Evolutionary conservation across 2,329 filamentous ascomycete species (phyloP).

Genomic region (Sphaerulina populicola): DNA sequence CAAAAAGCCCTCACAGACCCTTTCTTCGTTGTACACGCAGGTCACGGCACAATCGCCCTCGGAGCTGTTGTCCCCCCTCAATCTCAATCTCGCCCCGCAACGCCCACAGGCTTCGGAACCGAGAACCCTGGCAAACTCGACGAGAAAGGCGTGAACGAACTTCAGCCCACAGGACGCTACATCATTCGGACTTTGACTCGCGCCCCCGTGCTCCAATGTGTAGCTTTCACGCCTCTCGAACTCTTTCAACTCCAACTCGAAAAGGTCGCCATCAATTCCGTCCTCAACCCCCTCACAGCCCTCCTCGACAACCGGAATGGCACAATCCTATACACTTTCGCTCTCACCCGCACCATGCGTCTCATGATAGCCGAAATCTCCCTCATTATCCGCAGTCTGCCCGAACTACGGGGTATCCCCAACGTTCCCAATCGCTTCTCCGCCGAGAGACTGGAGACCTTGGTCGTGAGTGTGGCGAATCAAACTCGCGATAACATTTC

Average conservation of each 20-base stretch:
- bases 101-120: constrained; percentile 15
- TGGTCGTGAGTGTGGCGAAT: constrained; percentile 49
- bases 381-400: constrained; percentile 61
- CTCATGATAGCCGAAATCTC: constrained; percentile 67
- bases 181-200: constrained; percentile 57
- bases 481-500: constrained; percentile 52
- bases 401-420: constrained; percentile 59
- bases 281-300: constrained; percentile 74
- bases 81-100: constrained; percentile 1
- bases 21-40: constrained; percentile 51
- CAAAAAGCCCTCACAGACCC: constrained; percentile 31
- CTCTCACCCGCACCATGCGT: constrained; percentile 58
- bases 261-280: constrained; percentile 63
- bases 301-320: constrained; percentile 70
- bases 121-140: constrained; percentile 12
- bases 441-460: constrained; percentile 52
- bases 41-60: constrained; percentile 51
- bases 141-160: constrained; percentile 12
- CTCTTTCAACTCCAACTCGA: constrained; percentile 70
- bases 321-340: constrained; percentile 58
- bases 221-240: constrained; percentile 49
- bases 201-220: constrained; percentile 53
- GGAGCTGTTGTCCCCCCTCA: constrained; percentile 42
- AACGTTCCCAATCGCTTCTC: constrained; percentile 53
- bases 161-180: constrained; percentile 45